Conservation (phyloP, 1,284 basidiomycete species). For the Trichosporon inkin region DNA sequence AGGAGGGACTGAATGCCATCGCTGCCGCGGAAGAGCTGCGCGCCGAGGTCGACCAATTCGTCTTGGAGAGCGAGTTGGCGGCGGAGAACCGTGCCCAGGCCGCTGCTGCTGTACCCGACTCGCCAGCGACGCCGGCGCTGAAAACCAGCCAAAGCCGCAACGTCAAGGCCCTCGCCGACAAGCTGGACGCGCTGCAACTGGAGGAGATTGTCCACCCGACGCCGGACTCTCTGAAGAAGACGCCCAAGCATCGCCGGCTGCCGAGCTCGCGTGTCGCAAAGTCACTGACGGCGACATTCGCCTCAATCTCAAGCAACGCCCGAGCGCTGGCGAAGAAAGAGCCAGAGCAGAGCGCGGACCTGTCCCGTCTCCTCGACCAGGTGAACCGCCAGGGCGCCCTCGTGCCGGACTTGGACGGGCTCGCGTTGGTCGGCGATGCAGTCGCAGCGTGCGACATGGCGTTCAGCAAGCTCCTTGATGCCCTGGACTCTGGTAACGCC, state of each 20-base stretch:
- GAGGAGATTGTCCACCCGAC: constrained; percentile 18
- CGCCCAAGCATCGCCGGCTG: constrained; percentile 21
- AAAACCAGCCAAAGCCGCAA: not conserved
- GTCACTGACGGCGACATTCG: constrained; percentile 15
- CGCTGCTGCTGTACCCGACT: not conserved
- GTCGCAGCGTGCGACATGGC: constrained; percentile 25
- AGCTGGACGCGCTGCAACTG: constrained; percentile 30
- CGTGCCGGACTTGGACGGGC: constrained; percentile 15
- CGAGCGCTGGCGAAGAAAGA: constrained; percentile 8
- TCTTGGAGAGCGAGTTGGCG: constrained; percentile 7
- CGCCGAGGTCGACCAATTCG: constrained; percentile 8
- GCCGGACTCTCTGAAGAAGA: constrained; percentile 10
- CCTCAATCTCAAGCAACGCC: constrained; percentile 25
- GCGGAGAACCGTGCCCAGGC: not conserved
- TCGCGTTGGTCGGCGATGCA: constrained; percentile 22
- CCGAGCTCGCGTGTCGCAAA: constrained; percentile 18
- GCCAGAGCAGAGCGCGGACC: not conserved
- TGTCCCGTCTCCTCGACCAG: constrained; percentile 14
- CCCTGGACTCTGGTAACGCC: constrained; percentile 18
- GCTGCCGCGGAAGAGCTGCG: constrained; percentile 16
- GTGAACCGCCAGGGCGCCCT: constrained; percentile 13
- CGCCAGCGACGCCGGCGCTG: not conserved
- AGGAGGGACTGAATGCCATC: constrained; percentile 11
- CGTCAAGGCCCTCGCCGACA: constrained; percentile 20
- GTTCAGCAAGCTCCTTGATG: constrained; percentile 30